Base-by-base conservation (phyloP, 78 protist genomes). In the slime mould (Dictyostelium discoideum) region DNA sequence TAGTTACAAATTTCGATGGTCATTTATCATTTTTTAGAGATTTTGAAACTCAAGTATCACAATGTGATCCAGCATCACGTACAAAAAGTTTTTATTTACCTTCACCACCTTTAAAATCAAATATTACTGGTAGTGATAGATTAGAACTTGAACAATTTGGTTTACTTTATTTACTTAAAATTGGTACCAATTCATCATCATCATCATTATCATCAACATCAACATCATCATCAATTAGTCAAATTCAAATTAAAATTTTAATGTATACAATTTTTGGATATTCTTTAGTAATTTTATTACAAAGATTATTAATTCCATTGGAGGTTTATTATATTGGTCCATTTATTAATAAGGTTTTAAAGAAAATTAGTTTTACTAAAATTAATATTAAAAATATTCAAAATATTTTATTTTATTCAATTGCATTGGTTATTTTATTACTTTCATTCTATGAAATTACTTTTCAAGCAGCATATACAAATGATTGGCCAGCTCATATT, bases 401-500 rank as follows among this genome's bases (percentile, higher is more conserved):
- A 37, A 37, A 74, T 6, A 29, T 39, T 8, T 9, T 82, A 40
- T 90, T 90, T 72, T 82, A 82, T 46, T 44, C 84, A 20, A 50
- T 46, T 50, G 88, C 86, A 7, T 10, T 37, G 1, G 54, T 72
- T 20, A 90, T 90, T 11, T 37, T 87, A 3, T 44, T 42, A 5
- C 50, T 95, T 11, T 87, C 93, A 67, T 11, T 93, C 13, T 74
- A 37, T 87, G 97, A 95, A 73, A 67, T 90, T 0, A 0, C 37
- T 11, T 73, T 37, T 54, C 85, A 87, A 79, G 42, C 96, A 3
- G 77, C 92, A 10, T 95, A 50, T 44, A 77, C 85, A 32, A 95
- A 95, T 85, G 97, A 95, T 82, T 95, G 97, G 97, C 97, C 97
- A 5, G 97, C 97, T 14, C 97, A 95, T 44, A 85, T 95, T 37